Base-by-base conservation (phyloP, 495 filamentous ascomycete genomes). In the Pseudomonodictys pantanalensis region DNA sequence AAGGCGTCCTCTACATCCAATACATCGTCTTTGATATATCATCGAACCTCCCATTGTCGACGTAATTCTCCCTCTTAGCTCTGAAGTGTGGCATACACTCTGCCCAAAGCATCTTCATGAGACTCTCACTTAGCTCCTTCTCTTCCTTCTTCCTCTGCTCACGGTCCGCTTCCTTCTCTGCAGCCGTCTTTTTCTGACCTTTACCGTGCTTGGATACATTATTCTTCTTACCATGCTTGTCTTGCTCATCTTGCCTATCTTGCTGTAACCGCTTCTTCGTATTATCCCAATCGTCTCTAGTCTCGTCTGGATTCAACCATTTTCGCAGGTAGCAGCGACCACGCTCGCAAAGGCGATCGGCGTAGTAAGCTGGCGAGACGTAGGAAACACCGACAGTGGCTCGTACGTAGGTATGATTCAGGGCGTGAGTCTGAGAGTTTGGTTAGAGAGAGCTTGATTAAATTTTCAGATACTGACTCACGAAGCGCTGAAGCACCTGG, bases 271-370 rank as follows among this genome's bases (percentile, higher is more conserved):
- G 12, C 8, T 9, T 18, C 17, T 44, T 44, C 41, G 17, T 6
- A 8, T 42, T 42, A 6, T 18, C n/a, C 15, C 0, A 15, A 25
- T 46, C 39, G 35, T 29, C 45, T 1, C 2, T 24, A 15, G 6
- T 15, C 22, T 12, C 17, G 17, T 15, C n/a, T 2, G 43, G n/a
- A 28, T 17, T 25, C 9, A 57, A 57, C 11, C 12, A 60, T 18
- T 51, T 24, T 23, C 52, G 52, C 8, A 72, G 55, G 51, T 71
- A 72, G 11, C 12, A 18, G n/a, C 69, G 60, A 2, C 62, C 71
- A 15, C 69, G 65, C 35, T 71, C 69, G 61, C 71, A 73, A 11
- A 71, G 64, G 8, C 62, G 54, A 51, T 72, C 69, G 30, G 70
- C 67, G 60, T 68, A 68, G 64, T 69, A 71, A 11, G 70, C 69